Evolutionary conservation across 1,139 yeast species (phyloP), one percentile per base, ranked within the genome.

Genomic region (Candida pseudocylindracea): DNA sequence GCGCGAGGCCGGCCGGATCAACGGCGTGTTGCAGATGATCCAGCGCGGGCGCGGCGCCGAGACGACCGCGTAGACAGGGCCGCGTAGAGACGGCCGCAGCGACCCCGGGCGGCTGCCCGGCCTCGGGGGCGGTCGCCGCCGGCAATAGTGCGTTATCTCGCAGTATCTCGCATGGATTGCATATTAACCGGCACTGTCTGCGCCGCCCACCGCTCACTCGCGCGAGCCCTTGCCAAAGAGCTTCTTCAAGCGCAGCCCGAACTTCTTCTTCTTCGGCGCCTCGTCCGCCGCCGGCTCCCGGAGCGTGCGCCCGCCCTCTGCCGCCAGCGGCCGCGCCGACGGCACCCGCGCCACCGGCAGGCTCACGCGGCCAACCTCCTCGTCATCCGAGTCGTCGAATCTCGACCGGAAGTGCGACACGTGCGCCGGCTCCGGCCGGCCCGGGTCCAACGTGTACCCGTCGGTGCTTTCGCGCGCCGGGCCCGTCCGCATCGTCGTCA

Each of bases 1-100:
- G 32, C 70, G 72, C 46, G 93, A 85, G 48, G 93, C 96, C 8
- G 76, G 74, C 50, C 76, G 72, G 48, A 72, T 88, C 33, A 81
- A 78, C 44, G 98, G 98, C 37, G 88, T 88, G 96, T 60, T 88
- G 44, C 91, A 81, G 51, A 15, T 15, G 20, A 15, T 15, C 20
- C 20, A 15, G 20, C 20, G 20, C 20, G 20, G 20, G 6, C 20
- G 20, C 20, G 20, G 20, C 20, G 20, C 20, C 20, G 20, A 4
- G 6, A 6, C 20, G 4, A 6, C 6, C 6, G 20, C 20, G 4
- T 15, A 15, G 20, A 15, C 20, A 4, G 20, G n/a, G n/a, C n/a
- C n/a, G n/a, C n/a, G n/a, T n/a, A n/a, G n/a, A n/a, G n/a, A n/a
- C n/a, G n/a, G n/a, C n/a, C n/a, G n/a, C n/a, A n/a, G n/a, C n/a